Conservation (phyloP, 305 asterid genomes). For the Salvia sclarea region DNA sequence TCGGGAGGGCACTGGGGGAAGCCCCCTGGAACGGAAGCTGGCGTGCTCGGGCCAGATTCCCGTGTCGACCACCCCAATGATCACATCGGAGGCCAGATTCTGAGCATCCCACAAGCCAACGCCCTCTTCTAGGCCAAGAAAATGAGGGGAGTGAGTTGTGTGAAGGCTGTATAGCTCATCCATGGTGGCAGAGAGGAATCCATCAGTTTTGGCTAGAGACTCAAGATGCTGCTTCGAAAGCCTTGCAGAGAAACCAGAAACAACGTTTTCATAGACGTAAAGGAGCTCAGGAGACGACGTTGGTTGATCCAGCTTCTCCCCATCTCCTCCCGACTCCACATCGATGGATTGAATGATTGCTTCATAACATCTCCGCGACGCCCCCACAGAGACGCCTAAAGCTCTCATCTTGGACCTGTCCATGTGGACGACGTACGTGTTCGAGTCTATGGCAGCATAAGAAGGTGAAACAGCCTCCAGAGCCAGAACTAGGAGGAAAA, state of each 20-base stretch:
- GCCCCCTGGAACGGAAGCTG: slow-evolving; percentile 48
- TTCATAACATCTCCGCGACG: slow-evolving; percentile 55
- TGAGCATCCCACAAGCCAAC: slow-evolving; percentile 58
- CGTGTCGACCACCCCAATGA: slow-evolving; percentile 65
- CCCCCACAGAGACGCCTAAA: slow-evolving; percentile 44
- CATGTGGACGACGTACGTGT: slow-evolving; percentile 67
- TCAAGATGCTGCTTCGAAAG: slow-evolving; percentile 53
- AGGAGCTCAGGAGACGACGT: slow-evolving; percentile 48
- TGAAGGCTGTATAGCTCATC: slow-evolving; percentile 63
- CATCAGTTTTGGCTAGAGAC: slow-evolving; percentile 44
- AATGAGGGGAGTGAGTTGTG: slow-evolving; percentile 73
- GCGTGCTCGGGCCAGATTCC: slow-evolving; percentile 87
- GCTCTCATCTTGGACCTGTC: slow-evolving; percentile 49
- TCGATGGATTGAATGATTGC: slow-evolving; percentile 50
- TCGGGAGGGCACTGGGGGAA: slow-evolving; percentile 45
- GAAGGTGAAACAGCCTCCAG: slow-evolving; percentile 33
- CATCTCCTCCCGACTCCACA: slow-evolving; percentile 25
- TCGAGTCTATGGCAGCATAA: slow-evolving; percentile 38
- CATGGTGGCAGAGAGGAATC: slow-evolving; percentile 54
- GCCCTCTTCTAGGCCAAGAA: slow-evolving; percentile 63
- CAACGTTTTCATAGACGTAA: slow-evolving; percentile 56
- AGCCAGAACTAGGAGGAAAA: slow-evolving; percentile 33
- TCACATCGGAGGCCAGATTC: slow-evolving; percentile 62
- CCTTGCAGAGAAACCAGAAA: slow-evolving; percentile 67
- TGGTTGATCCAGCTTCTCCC: slow-evolving; percentile 28